Evolutionary conservation across 2,329 filamentous ascomycete species (phyloP), one percentile per base, ranked within the genome.

Genomic region (Zarea fungicola): DNA sequence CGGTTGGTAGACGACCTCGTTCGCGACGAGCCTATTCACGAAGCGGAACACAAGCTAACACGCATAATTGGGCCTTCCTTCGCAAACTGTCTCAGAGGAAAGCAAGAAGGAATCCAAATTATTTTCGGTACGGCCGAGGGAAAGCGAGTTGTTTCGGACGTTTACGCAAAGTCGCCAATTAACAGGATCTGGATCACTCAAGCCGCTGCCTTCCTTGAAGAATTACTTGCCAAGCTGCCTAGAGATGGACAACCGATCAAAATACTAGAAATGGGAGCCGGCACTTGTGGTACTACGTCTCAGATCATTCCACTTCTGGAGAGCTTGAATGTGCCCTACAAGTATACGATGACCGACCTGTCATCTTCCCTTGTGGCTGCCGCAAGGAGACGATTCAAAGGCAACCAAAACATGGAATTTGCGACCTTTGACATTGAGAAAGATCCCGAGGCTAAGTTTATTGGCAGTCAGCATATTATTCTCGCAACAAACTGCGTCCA

Each of bases 281-380:
- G 56, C n/a, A 57, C 65, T 0, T 63, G 65, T 4, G 61, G 64
- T 10, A 70, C 69, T 0, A 70, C 67, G 2, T 55, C 51, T 25
- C 41, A 45, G 31, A 49, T 69, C 3, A 51, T 64, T 10, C 60
- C 59, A 0, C 19, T 60, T 1, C 56, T 72, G 2, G 58, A 56
- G 1, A 19, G 36, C 1, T 52, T 60, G 2, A 60, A 59, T 6
- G 46, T 63, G 1, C 56, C 60, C 0, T 57, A 68, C 21, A 56
- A 61, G 35, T 73, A 72, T 51, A 68, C 63, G 1, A 67, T 72
- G 44, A 71, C 70, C 1, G 70, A 73, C 34, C 50, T 73, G 2
- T 58, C 65, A 2, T 26, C 58, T 1, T 60, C n/a, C n/a, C n/a
- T n/a, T n/a, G n/a, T n/a, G n/a, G n/a, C n/a, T n/a, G n/a, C n/a